Percentiles rank a stretch among this genome's conserved stretches.
Evolutionary conservation across 2,329 filamentous ascomycete genomes (phyloP).

Genomic region (Aspergillus fijiensis): DNA sequence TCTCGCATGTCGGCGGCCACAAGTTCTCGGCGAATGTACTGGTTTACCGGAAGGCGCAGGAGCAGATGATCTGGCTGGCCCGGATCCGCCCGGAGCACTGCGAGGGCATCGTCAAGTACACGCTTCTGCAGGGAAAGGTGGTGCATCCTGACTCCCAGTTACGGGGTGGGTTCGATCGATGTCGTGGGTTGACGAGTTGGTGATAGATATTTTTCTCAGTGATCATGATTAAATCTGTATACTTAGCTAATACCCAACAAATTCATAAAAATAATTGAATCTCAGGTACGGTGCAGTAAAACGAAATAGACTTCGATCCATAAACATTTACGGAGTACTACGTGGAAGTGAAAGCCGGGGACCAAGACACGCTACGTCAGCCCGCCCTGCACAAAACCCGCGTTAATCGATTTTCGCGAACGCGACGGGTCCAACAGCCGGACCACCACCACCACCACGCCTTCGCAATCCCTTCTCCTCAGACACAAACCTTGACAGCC

Average conservation of each 20-base stretch:
- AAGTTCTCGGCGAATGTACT: conserved; percentile 92
- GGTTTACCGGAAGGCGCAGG: conserved; percentile 65
- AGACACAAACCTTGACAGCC: neutral
- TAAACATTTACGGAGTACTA: neutral
- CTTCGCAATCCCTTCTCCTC: neutral
- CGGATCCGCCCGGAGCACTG: conserved; percentile 81
- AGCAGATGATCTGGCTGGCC: conserved; percentile 74
- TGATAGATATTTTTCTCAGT: conserved; percentile 16
- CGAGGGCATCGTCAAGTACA: conserved; percentile 83
- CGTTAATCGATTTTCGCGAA: conserved; percentile 33
- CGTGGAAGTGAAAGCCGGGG: no score
- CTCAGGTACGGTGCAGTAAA: no score
- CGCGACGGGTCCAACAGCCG: conserved; percentile 20
- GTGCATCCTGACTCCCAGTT: conserved; percentile 82
- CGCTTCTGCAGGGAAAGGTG: conserved; percentile 82
- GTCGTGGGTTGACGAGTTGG: conserved; percentile 68
- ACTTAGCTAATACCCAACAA: neutral
- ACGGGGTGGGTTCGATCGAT: conserved; percentile 78
- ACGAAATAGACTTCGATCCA: neutral
- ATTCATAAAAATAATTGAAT: no score
- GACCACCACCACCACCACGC: neutral
- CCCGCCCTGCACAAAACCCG: conserved; percentile 14
- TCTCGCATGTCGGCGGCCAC: conserved; percentile 89
- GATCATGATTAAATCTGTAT: neutral
- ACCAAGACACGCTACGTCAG: conserved; percentile 27